Base-by-base conservation (phyloP, 805 yeast genomes). In the Sugiyamaella chiloensis region DNA sequence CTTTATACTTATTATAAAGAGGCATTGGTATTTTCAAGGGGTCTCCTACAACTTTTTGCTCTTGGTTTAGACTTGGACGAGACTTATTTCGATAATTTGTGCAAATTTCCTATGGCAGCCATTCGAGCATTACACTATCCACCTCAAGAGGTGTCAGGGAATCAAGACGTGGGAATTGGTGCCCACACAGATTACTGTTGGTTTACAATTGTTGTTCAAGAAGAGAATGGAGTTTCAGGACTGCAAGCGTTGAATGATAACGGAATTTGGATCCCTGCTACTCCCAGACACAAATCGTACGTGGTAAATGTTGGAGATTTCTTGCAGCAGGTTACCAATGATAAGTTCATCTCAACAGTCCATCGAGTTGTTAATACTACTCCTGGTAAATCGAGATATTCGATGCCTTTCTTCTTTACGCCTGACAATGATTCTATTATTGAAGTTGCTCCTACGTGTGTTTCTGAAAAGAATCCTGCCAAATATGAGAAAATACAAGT, bases 231-330 rank as follows among this genome's bases (percentile, higher is more conserved):
- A 14, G 62, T 64, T 31, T 69, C 70, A 2, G 74, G 73, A 2
- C 54, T 70, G 21, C 70, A 70, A 50, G 73, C 70, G 8, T 60
- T 66, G 30, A 60, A 62, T 44, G 59, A 62, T 24, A 47, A 57
- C 8, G 65, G 64, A 12, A 62, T 66, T 21, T 61, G 62, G 60
- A 58, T 67, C 17, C 58, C 60, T 29, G 72, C 64, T 2, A 67
- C 70, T 12, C 67, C 67, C 3, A 60, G 68, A 2, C 59, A 58
- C 14, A 63, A 60, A 2, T 53, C 72, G 5, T 56, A 66, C 31
- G 69, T 71, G 16, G 65, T 68, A 30, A 71, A 71, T 47, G 61
- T 68, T 24, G 75, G 71, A 4, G 75, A 71, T 49, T 60, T 64
- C 42, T 52, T 71, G 46, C 61, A 59, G 56, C 60, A 73, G 52